Percentiles rank a stretch among this genome's conserved stretches.
Conservation (phyloP, 164 flowering plant genomes). For the Echeveria elegans region DNA sequence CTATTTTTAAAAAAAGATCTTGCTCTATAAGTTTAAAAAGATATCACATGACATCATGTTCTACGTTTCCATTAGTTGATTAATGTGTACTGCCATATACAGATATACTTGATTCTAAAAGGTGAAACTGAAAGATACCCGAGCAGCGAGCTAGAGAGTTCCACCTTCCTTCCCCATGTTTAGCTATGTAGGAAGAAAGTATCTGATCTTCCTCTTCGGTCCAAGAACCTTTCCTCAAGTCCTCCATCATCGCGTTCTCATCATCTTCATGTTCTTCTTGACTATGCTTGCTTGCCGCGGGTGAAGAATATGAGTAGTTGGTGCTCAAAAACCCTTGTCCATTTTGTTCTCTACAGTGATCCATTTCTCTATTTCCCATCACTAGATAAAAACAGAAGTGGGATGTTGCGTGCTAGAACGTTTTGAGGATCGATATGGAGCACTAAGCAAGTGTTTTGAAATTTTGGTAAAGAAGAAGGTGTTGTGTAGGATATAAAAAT, state of each 20-base stretch:
- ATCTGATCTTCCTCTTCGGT: constrained; percentile 55
- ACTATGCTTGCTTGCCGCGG: background rate
- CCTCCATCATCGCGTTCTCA: constrained; percentile 17
- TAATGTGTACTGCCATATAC: no score
- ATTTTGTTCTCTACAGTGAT: background rate
- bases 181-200: constrained; percentile 47
- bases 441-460: background rate
- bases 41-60: no score
- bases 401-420: background rate
- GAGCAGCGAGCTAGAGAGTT: constrained; percentile 53
- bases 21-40: background rate
- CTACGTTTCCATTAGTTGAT: no score
- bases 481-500: background rate
- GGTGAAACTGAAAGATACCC: constrained; percentile 19
- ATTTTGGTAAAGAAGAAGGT: background rate
- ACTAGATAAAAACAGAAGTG: background rate
- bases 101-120: background rate
- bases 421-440: background rate
- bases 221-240: constrained; percentile 69
- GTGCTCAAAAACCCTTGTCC: background rate
- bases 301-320: background rate
- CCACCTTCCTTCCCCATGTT: constrained; percentile 75
- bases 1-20: background rate
- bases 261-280: background rate
- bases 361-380: background rate